Evolutionary conservation across 257 asterid genomes (phyloP).

Genomic region (Coffea eugenioides): DNA sequence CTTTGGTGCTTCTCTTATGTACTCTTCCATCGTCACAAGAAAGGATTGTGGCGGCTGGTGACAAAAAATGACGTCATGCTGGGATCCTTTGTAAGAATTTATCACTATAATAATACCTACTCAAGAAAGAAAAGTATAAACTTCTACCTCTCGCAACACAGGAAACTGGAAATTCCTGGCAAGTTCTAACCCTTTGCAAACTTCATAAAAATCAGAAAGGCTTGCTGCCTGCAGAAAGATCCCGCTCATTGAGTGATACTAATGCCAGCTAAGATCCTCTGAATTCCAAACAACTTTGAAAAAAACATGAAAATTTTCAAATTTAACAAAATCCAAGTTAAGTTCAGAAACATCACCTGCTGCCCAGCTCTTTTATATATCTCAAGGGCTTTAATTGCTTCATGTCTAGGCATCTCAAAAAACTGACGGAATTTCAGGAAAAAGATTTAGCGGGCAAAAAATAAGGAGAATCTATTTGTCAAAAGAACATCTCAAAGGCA

Average conservation of each 20-base stretch:
- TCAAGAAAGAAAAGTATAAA: conserved; percentile 5
- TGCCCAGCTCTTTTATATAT: conserved; percentile 97
- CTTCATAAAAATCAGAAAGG: conserved; percentile 94
- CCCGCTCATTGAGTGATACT: conserved; percentile 12
- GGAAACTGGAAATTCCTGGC: conserved; percentile 99
- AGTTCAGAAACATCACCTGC: conserved; percentile 55
- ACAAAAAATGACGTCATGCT: conserved; percentile 20
- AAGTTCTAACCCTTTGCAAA: conserved; percentile 93
- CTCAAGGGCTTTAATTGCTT: conserved; percentile 92
- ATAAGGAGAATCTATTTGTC: not conserved
- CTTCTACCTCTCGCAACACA: conserved; percentile 75
- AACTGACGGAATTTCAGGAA: conserved; percentile 52
- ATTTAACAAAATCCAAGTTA: conserved; percentile 3
- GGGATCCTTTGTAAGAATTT: conserved; percentile 5
- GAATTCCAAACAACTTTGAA: not conserved
- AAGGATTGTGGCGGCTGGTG: conserved; percentile 57
- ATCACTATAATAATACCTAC: not conserved
- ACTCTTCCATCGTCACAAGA: conserved; percentile 58
- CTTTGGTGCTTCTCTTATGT: conserved; percentile 51
- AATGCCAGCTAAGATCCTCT: conserved; percentile 9
- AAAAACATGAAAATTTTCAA: not conserved
- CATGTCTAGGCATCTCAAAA: conserved; percentile 99
- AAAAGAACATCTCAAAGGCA: conserved; percentile 4
- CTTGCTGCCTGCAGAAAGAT: conserved; percentile 59
- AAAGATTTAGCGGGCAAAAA: not conserved